Percentiles rank a stretch among this genome's conserved stretches.
phyloP scores from a whole-genome alignment of 352 stramenopile genomes.

The Globisporangium apiculatum region DNA sequence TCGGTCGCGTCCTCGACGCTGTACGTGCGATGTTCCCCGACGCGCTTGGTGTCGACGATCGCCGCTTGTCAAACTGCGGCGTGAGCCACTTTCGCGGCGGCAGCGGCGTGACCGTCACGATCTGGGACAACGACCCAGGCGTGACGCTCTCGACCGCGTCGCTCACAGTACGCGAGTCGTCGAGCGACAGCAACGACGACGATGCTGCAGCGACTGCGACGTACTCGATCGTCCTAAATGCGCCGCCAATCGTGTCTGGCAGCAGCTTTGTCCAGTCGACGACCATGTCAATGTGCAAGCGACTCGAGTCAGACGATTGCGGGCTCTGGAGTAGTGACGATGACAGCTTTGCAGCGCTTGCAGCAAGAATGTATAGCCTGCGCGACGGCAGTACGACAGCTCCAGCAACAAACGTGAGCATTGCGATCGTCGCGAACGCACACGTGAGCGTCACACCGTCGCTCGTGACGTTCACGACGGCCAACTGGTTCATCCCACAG shows the following conservation, averaged over 20 bases:
- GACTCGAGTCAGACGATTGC: conserved; percentile 28
- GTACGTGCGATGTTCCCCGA: conserved; percentile 46
- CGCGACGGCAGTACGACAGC: background rate
- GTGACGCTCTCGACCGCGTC: conserved; percentile 41
- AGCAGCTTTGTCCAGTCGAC: conserved; percentile 3
- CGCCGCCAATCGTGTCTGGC: conserved; percentile 24
- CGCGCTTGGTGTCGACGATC: conserved; percentile 23
- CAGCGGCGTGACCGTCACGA: conserved; percentile 42
- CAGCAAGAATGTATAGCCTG: conserved; percentile 22
- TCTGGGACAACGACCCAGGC: conserved; percentile 77
- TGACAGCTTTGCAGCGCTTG: conserved; percentile 22
- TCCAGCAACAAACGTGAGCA: conserved; percentile 31
- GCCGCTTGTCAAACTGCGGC: conserved; percentile 68
- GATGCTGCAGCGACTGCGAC: conserved; percentile 6
- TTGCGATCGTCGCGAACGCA: conserved; percentile 41
- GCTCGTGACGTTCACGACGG: conserved; percentile 50
- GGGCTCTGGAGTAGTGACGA: conserved; percentile 26
- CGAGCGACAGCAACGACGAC: background rate
- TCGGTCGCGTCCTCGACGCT: conserved; percentile 32
- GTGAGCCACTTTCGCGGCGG: conserved; percentile 30
- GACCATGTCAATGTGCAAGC: conserved; percentile 21
- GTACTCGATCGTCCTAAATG: conserved; percentile 66
- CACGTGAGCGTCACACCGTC: conserved; percentile 45
- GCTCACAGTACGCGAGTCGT: conserved; percentile 31
- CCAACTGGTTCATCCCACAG: conserved; percentile 61